Evolutionary conservation across 306 rosid species (phyloP).

Genomic region (Sophora flavescens): DNA sequence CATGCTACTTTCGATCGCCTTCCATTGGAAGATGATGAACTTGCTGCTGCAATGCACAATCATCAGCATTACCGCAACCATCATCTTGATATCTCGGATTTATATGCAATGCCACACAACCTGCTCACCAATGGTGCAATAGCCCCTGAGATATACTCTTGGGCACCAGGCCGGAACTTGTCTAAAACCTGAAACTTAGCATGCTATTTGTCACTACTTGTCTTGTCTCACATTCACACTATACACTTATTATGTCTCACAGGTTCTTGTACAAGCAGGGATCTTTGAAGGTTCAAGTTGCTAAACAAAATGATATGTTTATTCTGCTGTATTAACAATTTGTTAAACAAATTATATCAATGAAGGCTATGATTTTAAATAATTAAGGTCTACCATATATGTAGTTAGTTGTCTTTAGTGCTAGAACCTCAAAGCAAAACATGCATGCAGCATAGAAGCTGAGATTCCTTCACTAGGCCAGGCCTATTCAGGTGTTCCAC

Average conservation of each 20-base stretch:
- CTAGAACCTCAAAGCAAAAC: background rate
- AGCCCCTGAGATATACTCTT: conserved; percentile 74
- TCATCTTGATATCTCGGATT: conserved; percentile 70
- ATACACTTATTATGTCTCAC: conserved; percentile 37
- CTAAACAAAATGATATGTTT: conserved; percentile 40
- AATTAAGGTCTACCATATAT: conserved; percentile 20
- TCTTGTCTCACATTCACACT: conserved; percentile 33
- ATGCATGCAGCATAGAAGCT: background rate
- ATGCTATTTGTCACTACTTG: conserved; percentile 26
- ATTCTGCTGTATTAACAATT: conserved; percentile 40
- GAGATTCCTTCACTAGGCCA: conserved; percentile 3
- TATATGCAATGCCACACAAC: conserved; percentile 79
- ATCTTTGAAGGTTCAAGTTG: conserved; percentile 18
- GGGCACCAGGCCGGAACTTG: conserved; percentile 67
- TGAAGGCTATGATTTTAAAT: conserved; percentile 37
- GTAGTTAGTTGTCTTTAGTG: conserved; percentile 5
- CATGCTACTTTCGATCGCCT: conserved; percentile 83
- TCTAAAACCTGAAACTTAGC: conserved; percentile 62
- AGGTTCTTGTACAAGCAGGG: background rate
- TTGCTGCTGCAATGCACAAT: conserved; percentile 57
- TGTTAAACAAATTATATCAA: conserved; percentile 41
- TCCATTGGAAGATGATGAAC: conserved; percentile 77
- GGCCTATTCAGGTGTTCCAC: conserved; percentile 2
- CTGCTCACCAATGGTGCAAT: conserved; percentile 69
- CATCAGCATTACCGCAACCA: conserved; percentile 69